Conservation (phyloP, 2,329 filamentous ascomycete species). For the Ceratocystis smalleyi region DNA sequence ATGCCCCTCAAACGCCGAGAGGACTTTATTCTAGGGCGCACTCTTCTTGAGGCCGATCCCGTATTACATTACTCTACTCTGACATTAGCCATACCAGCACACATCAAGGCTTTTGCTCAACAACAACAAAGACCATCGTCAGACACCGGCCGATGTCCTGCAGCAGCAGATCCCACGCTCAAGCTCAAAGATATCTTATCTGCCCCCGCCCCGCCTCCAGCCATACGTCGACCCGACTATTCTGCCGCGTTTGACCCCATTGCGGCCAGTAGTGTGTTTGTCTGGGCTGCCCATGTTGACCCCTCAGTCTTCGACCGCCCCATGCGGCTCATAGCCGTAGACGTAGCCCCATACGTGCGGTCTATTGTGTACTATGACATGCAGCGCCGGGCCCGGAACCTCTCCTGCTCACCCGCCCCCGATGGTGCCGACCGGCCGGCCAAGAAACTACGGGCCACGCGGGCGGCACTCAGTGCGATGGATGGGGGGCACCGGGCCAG, state of each 20-base stretch:
- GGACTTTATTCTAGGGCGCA: slow-evolving; percentile 35
- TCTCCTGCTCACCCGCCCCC: slow-evolving; percentile 40
- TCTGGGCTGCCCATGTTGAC: slow-evolving; percentile 29
- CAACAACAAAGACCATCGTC: neutral
- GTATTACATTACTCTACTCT: slow-evolving; percentile 21
- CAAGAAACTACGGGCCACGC: slow-evolving; percentile 50
- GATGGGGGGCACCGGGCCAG: slow-evolving; percentile 42
- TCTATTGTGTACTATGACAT: slow-evolving; percentile 65
- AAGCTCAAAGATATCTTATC: slow-evolving; percentile 23
- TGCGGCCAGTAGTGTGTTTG: slow-evolving; percentile 27
- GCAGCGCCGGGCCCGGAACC: slow-evolving; percentile 45
- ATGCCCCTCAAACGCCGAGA: slow-evolving; percentile 33
- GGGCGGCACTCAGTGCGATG: slow-evolving; percentile 59
- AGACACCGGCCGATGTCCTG: slow-evolving; percentile 4
- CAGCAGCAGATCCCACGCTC: slow-evolving; percentile 19
- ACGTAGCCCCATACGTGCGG: slow-evolving; percentile 83
- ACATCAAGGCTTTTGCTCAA: slow-evolving; percentile 8
- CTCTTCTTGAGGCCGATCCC: slow-evolving; percentile 33
- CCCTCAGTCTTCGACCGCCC: slow-evolving; percentile 66
- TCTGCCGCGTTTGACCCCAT: slow-evolving; percentile 43
- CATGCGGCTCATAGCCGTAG: slow-evolving; percentile 47
- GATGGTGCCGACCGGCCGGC: slow-evolving; percentile 34
- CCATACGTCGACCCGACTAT: slow-evolving; percentile 21
- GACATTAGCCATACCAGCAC: neutral
- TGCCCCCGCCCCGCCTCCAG: slow-evolving; percentile 10